These are phyloP conservation scores for Aspergillus indologenus DNA, from an alignment of 495 filamentous ascomycete genomes.

Conservation along the genomic window DNA sequence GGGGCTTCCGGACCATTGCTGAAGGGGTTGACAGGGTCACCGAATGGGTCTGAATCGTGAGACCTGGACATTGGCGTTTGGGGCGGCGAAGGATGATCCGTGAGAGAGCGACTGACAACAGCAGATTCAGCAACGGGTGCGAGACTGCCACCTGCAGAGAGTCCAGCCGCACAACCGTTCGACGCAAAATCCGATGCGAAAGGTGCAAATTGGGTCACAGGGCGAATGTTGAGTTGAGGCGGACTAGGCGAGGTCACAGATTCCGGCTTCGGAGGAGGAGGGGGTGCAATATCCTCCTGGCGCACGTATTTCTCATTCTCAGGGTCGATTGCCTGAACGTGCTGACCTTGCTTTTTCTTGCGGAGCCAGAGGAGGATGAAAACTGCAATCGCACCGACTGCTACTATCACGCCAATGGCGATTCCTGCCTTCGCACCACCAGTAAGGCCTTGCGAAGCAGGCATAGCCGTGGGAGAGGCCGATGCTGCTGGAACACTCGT, in stretches of 20 bases:
- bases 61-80: slow-evolving; percentile 43
- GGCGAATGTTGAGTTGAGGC: slow-evolving; percentile 80
- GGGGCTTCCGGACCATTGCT: slow-evolving; percentile 44
- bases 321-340: slow-evolving; percentile 39
- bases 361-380: slow-evolving; percentile 63
- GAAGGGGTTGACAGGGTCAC: slow-evolving; percentile 53
- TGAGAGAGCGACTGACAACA: slow-evolving; percentile 35
- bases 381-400: slow-evolving; percentile 57
- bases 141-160: slow-evolving; percentile 38
- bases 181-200: slow-evolving; percentile 67
- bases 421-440: slow-evolving; percentile 78
- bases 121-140: slow-evolving; percentile 31
- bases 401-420: slow-evolving; percentile 70
- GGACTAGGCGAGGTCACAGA: slow-evolving; percentile 52
- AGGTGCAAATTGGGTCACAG: slow-evolving; percentile 83
- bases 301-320: slow-evolving; percentile 56
- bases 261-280: slow-evolving; percentile 28
- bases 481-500: slow-evolving; percentile 15
- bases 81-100: slow-evolving; percentile 35
- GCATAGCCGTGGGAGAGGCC: slow-evolving; percentile 19
- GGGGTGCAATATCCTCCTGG: slow-evolving; percentile 28
- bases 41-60: slow-evolving; percentile 43
- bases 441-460: slow-evolving; percentile 49
- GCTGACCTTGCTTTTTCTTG: slow-evolving; percentile 54
- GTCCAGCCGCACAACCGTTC: slow-evolving; percentile 29